A percentile compares a stretch with the other conserved stretches of the same genome.
phyloP scores from a whole-genome alignment of 2,329 filamentous ascomycete species.

The Aspergillus japonicus region DNA sequence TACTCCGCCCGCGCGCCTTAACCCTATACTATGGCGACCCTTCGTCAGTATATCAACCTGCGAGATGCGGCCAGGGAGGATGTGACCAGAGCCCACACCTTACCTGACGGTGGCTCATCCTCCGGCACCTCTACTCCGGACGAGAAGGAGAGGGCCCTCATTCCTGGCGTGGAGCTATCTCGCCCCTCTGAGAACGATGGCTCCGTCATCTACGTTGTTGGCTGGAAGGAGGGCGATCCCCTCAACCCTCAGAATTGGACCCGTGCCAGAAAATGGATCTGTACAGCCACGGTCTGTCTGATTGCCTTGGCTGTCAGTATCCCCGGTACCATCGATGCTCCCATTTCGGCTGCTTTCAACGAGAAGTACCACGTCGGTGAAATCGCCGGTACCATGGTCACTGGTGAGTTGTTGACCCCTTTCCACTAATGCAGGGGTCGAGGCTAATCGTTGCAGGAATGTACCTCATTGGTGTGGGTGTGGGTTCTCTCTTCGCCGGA shows the following conservation, averaged over 20 bases:
- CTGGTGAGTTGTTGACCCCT: background rate
- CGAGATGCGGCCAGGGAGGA: background rate
- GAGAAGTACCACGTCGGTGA: background rate
- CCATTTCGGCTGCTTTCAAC: background rate
- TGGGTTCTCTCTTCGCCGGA: conserved; percentile 3
- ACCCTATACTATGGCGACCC: background rate
- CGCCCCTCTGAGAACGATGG: background rate
- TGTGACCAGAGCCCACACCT: background rate
- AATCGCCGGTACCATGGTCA: conserved; percentile 1
- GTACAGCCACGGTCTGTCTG: background rate
- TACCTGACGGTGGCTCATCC: background rate
- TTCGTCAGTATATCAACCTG: background rate
- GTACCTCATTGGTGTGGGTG: conserved; percentile 1
- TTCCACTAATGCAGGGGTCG: background rate
- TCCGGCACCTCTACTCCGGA: background rate
- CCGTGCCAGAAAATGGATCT: background rate
- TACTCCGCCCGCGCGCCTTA: background rate
- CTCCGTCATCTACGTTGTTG: background rate
- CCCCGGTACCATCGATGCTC: conserved; percentile 2
- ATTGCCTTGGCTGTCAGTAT: conserved; percentile 1
- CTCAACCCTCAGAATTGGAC: background rate
- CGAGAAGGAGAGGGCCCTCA: background rate
- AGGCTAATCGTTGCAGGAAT: background rate
- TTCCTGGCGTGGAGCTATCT: background rate
- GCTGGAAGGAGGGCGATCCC: background rate